These are phyloP conservation scores for Ustilago trichophora DNA, from an alignment of 1,284 basidiomycete genomes.

Conservation along the genomic window DNA sequence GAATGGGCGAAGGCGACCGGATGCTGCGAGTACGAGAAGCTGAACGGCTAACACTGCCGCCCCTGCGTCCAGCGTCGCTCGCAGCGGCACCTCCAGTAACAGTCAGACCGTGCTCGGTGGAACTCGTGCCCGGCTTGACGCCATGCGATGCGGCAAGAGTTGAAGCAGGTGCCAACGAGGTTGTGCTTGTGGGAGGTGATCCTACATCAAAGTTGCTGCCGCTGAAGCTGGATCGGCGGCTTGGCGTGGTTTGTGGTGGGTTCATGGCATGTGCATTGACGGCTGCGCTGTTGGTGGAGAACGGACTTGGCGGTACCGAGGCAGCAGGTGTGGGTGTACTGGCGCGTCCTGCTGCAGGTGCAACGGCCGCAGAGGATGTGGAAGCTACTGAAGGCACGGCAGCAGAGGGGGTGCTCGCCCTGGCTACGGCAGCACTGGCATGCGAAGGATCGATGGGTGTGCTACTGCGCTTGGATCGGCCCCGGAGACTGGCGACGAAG, in stretches of 20 bases:
- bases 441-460: constrained; percentile 52
- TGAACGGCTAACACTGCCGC: constrained; percentile 45
- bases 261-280: constrained; percentile 54
- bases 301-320: constrained; percentile 51
- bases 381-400: constrained; percentile 13
- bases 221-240: constrained; percentile 61
- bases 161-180: constrained; percentile 49
- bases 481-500: constrained; percentile 47
- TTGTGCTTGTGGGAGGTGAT: constrained; percentile 60
- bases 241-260: constrained; percentile 58
- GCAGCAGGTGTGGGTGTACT: constrained; percentile 45
- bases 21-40: constrained; percentile 53
- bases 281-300: constrained; percentile 33
- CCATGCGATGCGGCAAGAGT: constrained; percentile 22
- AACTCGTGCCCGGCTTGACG: constrained; percentile 8
- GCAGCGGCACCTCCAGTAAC: constrained; percentile 4
- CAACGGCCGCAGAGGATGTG: constrained; percentile 17
- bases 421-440: constrained; percentile 15
- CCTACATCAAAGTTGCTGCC: constrained; percentile 55
- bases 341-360: constrained; percentile 23
- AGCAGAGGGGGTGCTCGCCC: constrained; percentile 33
- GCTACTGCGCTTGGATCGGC: constrained; percentile 51
- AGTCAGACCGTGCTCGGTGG: constrained; percentile 12
- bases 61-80: constrained; percentile 25
- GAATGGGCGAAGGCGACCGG: constrained; percentile 67